Base-by-base conservation (phyloP, 305 asterid genomes). In the Petunia hybrid region DNA sequence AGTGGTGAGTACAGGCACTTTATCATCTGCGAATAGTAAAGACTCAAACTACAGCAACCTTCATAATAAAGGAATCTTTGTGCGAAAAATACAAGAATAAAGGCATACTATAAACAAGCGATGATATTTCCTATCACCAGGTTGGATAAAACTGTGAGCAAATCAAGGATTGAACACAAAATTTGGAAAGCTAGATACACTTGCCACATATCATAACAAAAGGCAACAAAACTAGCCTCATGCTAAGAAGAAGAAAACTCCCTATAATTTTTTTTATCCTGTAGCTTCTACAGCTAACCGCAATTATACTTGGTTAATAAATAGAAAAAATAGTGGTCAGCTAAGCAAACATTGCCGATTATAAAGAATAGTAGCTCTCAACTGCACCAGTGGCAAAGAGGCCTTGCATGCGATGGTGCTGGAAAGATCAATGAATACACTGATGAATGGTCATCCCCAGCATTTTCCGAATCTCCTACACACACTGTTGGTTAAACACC, bases 401-500 rank as follows among this genome's bases (percentile, higher is more conserved):
- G 57, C 40, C 73, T 46, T 9, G 41, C 39, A 45, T 38, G 77
- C n/a, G 1, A 64, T 48, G 46, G 45, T 64, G 40, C 35, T 53
- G 65, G 76, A 65, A 56, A 79, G 56, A 16, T 22, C 38, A 53
- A 77, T 77, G 36, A 77, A 67, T 65, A 41, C 77, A 65, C 43
- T 79, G 38, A 65, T 36, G 40, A 46, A 64, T 79, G 76, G 51
- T 46, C 36, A 51, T 7, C 62, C 38, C 67, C 7, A 9, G 81
- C 81, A 61, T 31, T 14, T 73, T 7, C 51, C 38, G 63, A 51
- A 42, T 36, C 78, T 73, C 76, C 87, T 89, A 92, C 79, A 82
- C 42, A 78, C 91, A 87, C 82, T 1, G 92, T 53, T 40, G 95
- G 95, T 81, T 89, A 89, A 66, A 83, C 81, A 66, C 92, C 88